Evolutionary conservation across 352 stramenopile species (phyloP).

Genomic region (Phytophthora palmivora): DNA sequence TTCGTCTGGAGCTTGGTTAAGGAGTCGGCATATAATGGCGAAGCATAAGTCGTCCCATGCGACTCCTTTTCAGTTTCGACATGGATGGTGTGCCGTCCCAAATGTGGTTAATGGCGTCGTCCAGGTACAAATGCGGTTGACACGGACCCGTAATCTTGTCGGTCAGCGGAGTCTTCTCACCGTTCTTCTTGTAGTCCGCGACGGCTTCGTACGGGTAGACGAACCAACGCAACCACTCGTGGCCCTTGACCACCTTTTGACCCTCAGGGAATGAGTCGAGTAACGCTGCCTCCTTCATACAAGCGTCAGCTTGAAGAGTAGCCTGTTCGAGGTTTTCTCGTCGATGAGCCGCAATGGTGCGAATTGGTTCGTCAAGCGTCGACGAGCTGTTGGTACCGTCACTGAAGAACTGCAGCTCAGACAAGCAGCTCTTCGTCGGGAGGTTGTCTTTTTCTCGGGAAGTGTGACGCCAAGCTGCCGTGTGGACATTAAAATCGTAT

Average conservation of each 20-base stretch:
- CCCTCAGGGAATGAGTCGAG: slow-evolving; percentile 27
- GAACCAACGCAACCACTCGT: slow-evolving; percentile 46
- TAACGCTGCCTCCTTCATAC: slow-evolving; percentile 35
- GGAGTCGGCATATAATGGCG: slow-evolving; percentile 24
- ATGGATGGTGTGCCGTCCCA: slow-evolving; percentile 36
- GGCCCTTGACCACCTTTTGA: slow-evolving; percentile 30
- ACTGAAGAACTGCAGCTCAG: slow-evolving; percentile 31
- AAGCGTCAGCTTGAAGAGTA: slow-evolving; percentile 22
- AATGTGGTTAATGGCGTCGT: slow-evolving; percentile 23
- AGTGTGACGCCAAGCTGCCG: slow-evolving; percentile 89
- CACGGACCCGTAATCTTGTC: slow-evolving; percentile 41
- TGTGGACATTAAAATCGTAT: slow-evolving; percentile 95
- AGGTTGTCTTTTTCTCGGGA: slow-evolving; percentile 11
- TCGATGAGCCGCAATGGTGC: slow-evolving; percentile 27
- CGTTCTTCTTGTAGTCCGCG: slow-evolving; percentile 23
- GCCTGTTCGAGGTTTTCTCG: slow-evolving; percentile 38
- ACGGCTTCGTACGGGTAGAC: slow-evolving; percentile 42
- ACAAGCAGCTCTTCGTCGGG: slow-evolving; percentile 22
- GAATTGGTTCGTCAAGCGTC: slow-evolving; percentile 20
- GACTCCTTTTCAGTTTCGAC: slow-evolving; percentile 34
- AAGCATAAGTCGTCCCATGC: slow-evolving; percentile 31
- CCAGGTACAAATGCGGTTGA: slow-evolving; percentile 42
- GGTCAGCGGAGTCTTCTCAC: slow-evolving; percentile 28
- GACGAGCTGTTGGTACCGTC: slow-evolving; percentile 16
- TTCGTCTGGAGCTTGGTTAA: slow-evolving; percentile 6